phyloP scores from a whole-genome alignment of 164 flowering plant species.

The Cinnamomum chago region DNA sequence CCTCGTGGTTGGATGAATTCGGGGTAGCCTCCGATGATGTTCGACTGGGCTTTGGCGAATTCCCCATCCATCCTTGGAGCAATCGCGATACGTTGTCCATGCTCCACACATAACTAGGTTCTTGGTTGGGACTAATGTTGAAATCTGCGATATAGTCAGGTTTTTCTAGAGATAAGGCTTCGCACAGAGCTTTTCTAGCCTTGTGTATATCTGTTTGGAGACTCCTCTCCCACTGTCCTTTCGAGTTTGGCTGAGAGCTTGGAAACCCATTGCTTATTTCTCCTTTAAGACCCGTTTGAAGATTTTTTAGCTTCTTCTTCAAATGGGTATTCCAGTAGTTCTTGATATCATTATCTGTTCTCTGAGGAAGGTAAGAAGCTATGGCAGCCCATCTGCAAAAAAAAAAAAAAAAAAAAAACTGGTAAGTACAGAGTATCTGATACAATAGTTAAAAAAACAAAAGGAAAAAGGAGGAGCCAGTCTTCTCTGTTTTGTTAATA shows the following conservation, averaged over 20 bases:
- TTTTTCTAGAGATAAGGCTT: slow-evolving; percentile 71
- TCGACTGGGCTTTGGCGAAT: slow-evolving; percentile 28
- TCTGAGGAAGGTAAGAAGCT: slow-evolving; percentile 84
- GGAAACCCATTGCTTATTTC: slow-evolving; percentile 30
- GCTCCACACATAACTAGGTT: slow-evolving; percentile 54
- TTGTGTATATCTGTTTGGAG: slow-evolving; percentile 84
- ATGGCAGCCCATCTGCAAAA: slow-evolving; percentile 88
- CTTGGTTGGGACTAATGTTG: slow-evolving; percentile 4
- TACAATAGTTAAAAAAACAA: no score
- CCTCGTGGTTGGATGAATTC: slow-evolving; percentile 7
- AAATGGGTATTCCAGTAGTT: slow-evolving; percentile 89
- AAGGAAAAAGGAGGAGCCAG: no score
- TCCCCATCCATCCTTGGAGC: slow-evolving; percentile 59
- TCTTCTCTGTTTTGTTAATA: no score
- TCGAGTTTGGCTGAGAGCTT: slow-evolving; percentile 24
- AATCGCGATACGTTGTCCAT: slow-evolving; percentile 70
- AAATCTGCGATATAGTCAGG: slow-evolving; percentile 7
- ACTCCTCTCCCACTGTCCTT: slow-evolving; percentile 94
- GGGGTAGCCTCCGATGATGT: slow-evolving; percentile 19
- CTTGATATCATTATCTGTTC: slow-evolving; percentile 86
- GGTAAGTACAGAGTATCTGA: no score
- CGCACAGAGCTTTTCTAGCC: slow-evolving; percentile 76
- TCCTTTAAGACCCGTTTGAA: slow-evolving; percentile 31
- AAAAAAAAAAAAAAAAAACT: neutral
- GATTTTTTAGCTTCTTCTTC: slow-evolving; percentile 69